A percentile compares a stretch with the other conserved stretches of the same genome.
These are phyloP conservation scores for Kodamaea lidongshanica DNA, from an alignment of 805 yeast genomes.

Conservation along the genomic window DNA sequence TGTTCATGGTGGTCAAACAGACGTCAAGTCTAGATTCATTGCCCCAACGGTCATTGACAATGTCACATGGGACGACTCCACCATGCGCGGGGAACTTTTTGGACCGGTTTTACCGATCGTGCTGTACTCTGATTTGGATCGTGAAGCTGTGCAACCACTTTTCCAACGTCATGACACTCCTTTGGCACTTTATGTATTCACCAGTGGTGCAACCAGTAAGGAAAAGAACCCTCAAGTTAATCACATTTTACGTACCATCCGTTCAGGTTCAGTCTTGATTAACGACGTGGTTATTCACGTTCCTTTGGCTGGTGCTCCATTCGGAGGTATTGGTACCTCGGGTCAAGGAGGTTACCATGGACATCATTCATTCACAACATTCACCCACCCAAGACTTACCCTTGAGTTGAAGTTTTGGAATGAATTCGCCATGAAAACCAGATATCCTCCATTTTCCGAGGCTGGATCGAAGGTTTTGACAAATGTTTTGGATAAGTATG, in stretches of 20 bases:
- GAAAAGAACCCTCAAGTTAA: conserved; percentile 40
- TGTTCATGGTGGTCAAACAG: conserved; percentile 43
- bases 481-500: conserved; percentile 23
- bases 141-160: conserved; percentile 40
- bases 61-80: conserved; percentile 58
- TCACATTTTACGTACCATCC: conserved; percentile 42
- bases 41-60: conserved; percentile 70
- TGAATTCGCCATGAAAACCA: conserved; percentile 50
- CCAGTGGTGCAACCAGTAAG: conserved; percentile 37
- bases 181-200: conserved; percentile 70
- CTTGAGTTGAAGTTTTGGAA: conserved; percentile 59
- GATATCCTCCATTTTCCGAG: conserved; percentile 58
- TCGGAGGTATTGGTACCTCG: conserved; percentile 86
- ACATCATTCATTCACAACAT: conserved; percentile 50
- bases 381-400: conserved; percentile 68
- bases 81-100: conserved; percentile 74
- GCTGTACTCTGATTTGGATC: conserved; percentile 41
- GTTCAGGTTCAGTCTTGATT: conserved; percentile 67
- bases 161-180: conserved; percentile 61
- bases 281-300: conserved; percentile 73
- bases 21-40: conserved; percentile 40
- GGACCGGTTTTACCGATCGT: conserved; percentile 82
- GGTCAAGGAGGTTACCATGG: conserved; percentile 88
- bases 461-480: conserved; percentile 28
- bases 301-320: conserved; percentile 64